A percentile compares a stretch with the other conserved stretches of the same genome.
Evolutionary conservation across 1,284 basidiomycete genomes (phyloP).

Genomic region (Naganishia sp.): DNA sequence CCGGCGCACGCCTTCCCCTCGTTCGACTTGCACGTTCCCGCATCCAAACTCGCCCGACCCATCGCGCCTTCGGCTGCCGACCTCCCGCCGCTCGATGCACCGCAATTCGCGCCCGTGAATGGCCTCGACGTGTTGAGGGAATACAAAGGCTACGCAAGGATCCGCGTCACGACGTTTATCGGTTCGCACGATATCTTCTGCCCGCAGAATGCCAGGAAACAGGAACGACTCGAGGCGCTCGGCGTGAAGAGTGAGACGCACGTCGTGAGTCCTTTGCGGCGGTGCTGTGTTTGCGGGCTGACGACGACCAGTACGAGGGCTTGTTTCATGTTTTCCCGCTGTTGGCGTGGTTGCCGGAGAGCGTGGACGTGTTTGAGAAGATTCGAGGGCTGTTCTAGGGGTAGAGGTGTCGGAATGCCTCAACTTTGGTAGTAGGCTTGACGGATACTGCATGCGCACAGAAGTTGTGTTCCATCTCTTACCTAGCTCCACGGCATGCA

Average conservation of each 20-base stretch:
- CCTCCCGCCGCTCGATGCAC: constrained; percentile 5
- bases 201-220: constrained; percentile 5
- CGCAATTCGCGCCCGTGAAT: constrained; percentile 7
- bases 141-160: not conserved
- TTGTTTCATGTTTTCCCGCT: constrained; percentile 29
- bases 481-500: too few relatives aligned
- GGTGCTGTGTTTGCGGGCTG: too few relatives aligned
- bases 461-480: too few relatives aligned
- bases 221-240: too few relatives aligned
- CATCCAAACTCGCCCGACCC: not conserved
- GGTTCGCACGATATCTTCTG: constrained; percentile 25
- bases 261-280: too few relatives aligned
- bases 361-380: too few relatives aligned
- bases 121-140: constrained; percentile 8
- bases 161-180: constrained; percentile 9
- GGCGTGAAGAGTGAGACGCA: too few relatives aligned
- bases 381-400: too few relatives aligned
- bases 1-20: constrained; percentile 11
- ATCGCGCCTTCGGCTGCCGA: not conserved
- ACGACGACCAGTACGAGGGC: too few relatives aligned
- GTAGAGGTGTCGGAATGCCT: too few relatives aligned
- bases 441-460: too few relatives aligned
- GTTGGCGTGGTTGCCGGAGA: constrained; percentile 20
- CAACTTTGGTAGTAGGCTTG: too few relatives aligned
- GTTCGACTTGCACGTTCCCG: constrained; percentile 17